phyloP scores from a whole-genome alignment of 23 red algal species.

The Gracilaria caudata region DNA sequence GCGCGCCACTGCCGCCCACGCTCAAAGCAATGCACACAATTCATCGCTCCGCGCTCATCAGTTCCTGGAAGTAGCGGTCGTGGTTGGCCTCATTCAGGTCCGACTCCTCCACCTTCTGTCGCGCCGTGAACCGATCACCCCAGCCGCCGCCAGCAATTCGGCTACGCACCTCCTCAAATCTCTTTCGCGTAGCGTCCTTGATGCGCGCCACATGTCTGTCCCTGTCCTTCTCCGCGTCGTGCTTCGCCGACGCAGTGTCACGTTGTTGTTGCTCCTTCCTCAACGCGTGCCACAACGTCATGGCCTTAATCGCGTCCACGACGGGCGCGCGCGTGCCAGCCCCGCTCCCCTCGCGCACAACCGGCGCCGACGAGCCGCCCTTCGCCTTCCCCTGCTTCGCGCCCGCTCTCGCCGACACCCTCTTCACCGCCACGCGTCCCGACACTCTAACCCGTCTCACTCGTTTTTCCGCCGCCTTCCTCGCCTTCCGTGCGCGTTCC shows the following conservation, averaged over 20 bases:
- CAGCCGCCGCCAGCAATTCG: conserved; percentile 8
- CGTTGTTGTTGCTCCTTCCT: background rate
- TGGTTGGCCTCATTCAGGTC: conserved; percentile 34
- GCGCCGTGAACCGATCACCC: conserved; percentile 15
- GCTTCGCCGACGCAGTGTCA: background rate
- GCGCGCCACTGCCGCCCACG: background rate
- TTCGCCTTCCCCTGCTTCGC: background rate
- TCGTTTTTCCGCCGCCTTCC: background rate
- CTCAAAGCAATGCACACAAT: background rate
- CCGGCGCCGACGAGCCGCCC: background rate
- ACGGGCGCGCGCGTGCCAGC: background rate
- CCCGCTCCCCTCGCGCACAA: background rate
- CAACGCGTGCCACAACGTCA: conserved; percentile 5
- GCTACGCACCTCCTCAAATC: background rate
- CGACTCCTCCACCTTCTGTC: conserved; percentile 2
- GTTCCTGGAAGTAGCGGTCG: conserved; percentile 47
- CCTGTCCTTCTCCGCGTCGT: background rate
- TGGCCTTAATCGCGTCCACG: conserved; percentile 4
- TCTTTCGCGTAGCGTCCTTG: background rate
- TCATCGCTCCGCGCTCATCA: conserved; percentile 17
- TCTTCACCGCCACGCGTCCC: background rate
- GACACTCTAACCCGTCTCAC: background rate
- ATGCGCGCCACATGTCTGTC: conserved; percentile 6
- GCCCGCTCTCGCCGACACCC: background rate
- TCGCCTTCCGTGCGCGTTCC: background rate